Evolutionary conservation across 2,329 filamentous ascomycete species (phyloP), one percentile per base, ranked within the genome.

Genomic region (Calonectria leucothoes): DNA sequence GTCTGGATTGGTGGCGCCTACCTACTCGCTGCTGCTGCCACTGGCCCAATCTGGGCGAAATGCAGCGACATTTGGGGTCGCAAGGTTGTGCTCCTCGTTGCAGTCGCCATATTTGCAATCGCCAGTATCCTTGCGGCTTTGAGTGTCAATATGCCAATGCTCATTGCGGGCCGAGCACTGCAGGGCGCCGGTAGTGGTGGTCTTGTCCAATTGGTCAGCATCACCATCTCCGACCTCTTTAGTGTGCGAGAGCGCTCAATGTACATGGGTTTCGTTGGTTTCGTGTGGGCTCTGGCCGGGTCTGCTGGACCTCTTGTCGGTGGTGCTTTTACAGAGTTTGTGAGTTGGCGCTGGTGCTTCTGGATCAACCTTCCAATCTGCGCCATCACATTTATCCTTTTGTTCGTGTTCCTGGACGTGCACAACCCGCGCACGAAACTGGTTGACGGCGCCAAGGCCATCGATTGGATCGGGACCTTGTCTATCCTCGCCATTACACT

Each of bases 271-370:
- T 84, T 93, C 61, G 88, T 93, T 73, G 91, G 91, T 15, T 87
- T 91, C 61, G 89, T 93, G 0, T 91, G 92, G 92, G 91, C 91
- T 5, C 81, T 92, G 20, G 91, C 92, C 14, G 88, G 87, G 51
- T 89, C 89, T 2, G 83, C 92, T 25, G 78, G 81, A 0, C 81
- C 81, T 20, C 70, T 80, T 14, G 70, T 82, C 14, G 81, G 80
- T n/a, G 80, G 79, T 11, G 73, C 75, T 14, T 80, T 82, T 66
- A 70, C 76, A 2, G 55, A 77, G 63, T 68, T 71, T 51, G 72
- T 67, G 11, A 73, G 69, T 20, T 81, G 82, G 81, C 72, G 80
- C 27, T 83, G 81, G 82, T 81, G 82, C 70, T 81, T 81, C 51
- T 83, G 77, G 76, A 79, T 83, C 42, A 83, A 83, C 70, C 75